Percentiles rank a stretch among this genome's conserved stretches.
phyloP scores from a whole-genome alignment of 305 asterid species.

The Solanum hybrid region DNA sequence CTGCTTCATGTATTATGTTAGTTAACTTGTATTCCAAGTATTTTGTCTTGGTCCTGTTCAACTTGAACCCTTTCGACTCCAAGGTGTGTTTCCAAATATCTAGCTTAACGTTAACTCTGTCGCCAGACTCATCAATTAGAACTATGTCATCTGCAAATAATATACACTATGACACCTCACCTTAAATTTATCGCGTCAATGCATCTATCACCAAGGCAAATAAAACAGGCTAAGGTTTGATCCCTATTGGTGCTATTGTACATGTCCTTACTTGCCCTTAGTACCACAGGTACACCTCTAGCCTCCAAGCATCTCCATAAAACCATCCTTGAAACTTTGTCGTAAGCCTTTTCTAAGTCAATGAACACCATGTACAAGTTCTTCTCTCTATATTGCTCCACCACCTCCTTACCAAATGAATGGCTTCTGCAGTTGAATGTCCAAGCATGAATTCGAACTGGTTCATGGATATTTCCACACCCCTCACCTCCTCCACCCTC shows the following conservation, averaged over 20 bases:
- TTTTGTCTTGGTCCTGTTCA: background rate
- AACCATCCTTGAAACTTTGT: background rate
- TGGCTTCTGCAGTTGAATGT: background rate
- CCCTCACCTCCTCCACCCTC: background rate
- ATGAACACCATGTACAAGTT: background rate
- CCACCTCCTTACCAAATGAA: background rate
- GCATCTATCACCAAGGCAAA: background rate
- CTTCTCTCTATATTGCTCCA: background rate
- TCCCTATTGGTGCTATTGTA: background rate
- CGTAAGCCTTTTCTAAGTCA: background rate
- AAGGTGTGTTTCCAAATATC: background rate
- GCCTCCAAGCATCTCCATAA: background rate
- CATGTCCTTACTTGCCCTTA: background rate
- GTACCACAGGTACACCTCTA: background rate
- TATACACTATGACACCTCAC: background rate
- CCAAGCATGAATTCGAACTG: background rate
- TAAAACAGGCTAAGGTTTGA: background rate
- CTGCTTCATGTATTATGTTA: background rate
- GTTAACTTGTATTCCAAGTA: background rate
- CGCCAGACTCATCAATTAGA: background rate
- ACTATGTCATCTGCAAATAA: background rate
- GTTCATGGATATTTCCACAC: background rate
- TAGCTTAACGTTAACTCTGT: background rate
- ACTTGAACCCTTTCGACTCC: background rate
- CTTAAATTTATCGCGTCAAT: background rate